Base-by-base conservation (phyloP, 2,329 filamentous ascomycete species). In the Capronia americana region DNA sequence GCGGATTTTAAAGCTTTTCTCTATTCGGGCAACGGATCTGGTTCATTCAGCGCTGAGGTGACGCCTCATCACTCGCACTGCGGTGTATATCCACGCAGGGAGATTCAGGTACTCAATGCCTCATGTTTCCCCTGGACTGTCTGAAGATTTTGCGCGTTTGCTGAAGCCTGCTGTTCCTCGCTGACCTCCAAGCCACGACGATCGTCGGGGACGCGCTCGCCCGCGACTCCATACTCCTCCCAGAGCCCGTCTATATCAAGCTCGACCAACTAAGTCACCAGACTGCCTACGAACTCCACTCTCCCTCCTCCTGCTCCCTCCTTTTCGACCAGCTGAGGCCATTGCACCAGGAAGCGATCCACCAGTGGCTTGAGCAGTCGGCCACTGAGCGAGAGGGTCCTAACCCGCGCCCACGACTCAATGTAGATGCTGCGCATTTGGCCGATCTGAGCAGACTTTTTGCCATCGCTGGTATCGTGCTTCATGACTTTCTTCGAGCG, bases 341-440 rank as follows among this genome's bases (percentile, higher is more conserved):
- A 95, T 81, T 97, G 93, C 63, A 96, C 92, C 60, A 96, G 77
- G 74, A 96, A 91, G 57, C 89, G 81, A 78, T 96, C 92, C 56
- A 91, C 91, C 48, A 96, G 81, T 70, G 82, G 80, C 65, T 90
- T 79, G 64, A 99, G 81, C 44, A 98, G 80, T 75, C 87, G 89
- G 0, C 94, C 95, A 44, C 92, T 96, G 66, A 97, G 77, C 79
- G 94, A 98, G 70, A 98, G 79, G 12, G 87, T 89, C 70, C 85
- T 89, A 17, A 96, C 91, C 17, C 95, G 86, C 2, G 95, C 94
- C 90, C 93, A 97, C 23, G 91, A 95, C 82, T 99, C 95, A 30
- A 97, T 86, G 76, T 95, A 99, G 14, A 98, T 82, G 10, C 91
- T 89, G 69, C 88, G 87, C 80, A 94, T 89, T 69, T 85, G 85